Percentiles rank a stretch among this genome's conserved stretches.
Evolutionary conservation across 2,329 filamentous ascomycete species (phyloP).

Genomic region (Fusarium staphyleae): DNA sequence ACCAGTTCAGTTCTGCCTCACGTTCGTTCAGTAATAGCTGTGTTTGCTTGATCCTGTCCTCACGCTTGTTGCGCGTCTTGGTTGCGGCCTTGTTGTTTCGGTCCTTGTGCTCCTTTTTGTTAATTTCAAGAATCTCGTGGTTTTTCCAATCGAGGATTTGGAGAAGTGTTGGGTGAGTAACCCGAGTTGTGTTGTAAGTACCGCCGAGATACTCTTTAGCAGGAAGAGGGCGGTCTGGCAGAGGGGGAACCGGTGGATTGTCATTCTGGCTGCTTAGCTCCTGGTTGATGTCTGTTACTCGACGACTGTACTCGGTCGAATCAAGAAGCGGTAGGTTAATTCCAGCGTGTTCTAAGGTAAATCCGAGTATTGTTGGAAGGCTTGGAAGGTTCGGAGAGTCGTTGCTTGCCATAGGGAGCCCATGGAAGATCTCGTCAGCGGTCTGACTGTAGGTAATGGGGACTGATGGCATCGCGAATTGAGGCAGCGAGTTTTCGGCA

Average conservation of each 20-base stretch:
- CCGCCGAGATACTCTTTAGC: conserved; percentile 38
- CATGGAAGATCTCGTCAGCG: no score
- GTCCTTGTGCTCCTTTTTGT: conserved; percentile 42
- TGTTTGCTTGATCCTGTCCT: conserved; percentile 39
- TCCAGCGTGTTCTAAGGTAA: conserved; percentile 14
- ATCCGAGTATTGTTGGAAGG: neutral
- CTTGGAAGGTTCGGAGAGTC: no score
- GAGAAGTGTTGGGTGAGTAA: neutral
- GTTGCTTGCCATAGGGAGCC: no score
- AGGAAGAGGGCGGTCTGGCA: conserved; percentile 30
- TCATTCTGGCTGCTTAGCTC: conserved; percentile 35
- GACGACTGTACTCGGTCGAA: conserved; percentile 26
- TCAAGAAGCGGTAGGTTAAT: conserved; percentile 31
- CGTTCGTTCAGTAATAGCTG: conserved; percentile 35
- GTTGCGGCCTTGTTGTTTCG: conserved; percentile 51
- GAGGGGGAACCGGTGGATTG: conserved; percentile 41
- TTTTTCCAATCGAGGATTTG: conserved; percentile 18
- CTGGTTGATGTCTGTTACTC: conserved; percentile 24
- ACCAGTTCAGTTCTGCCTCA: conserved; percentile 40
- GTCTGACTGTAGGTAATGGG: no score
- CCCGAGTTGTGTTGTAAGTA: conserved; percentile 29
- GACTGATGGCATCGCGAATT: no score
- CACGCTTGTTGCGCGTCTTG: conserved; percentile 44
- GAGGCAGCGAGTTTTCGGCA: no score
- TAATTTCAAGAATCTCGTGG: conserved; percentile 22